Evolutionary conservation across 768 basidiomycete species (phyloP), one percentile per base, ranked within the genome.

Genomic region (Leucosporidium creatinivorum): DNA sequence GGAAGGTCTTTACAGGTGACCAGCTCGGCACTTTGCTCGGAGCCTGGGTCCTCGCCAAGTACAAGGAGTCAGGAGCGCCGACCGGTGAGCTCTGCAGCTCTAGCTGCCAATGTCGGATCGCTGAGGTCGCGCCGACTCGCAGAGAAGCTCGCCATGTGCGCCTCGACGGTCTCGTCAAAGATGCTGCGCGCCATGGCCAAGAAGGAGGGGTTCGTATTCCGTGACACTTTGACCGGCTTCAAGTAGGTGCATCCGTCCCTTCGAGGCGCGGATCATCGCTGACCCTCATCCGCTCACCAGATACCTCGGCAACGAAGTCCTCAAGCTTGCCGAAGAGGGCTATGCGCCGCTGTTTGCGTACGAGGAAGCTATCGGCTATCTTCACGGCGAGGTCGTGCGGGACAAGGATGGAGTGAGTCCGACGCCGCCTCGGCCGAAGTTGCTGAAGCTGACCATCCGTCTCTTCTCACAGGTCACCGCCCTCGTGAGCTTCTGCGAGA

Each of bases 281-380:
- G 28, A 44, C 33, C 18, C 3, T 17, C 23, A 12, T 4, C 10
- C 21, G 18, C 30, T 19, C 19, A 13, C 39, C 66, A 73, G 74
- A 66, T 75, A 66, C 66, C 61, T 93, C 59, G 91, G 91, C 12
- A 93, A 93, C 75, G 86, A 85, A 13, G 89, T 87, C 4, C 78
- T 90, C 47, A 79, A 81, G 59, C 82, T 92, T 21, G 85, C 83
- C 19, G 75, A 79, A 52, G 78, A 85, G 49, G 91, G 89, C 2
- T 89, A 83, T 73, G 83, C 86, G 51, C 86, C 87, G 15, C 84
- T 83, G 0, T 92, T 93, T 74, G 89, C 87, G 15, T 93, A 93
- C 74, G 91, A 93, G 75, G 91, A 93, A 78, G 91, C 92, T 1
- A 92, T 93, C 63, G 91, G 91, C 4, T 93, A 84, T 75, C 92